These are phyloP conservation scores for Chondrus crispus DNA, from an alignment of 23 red algal species.

Conservation along the genomic window DNA sequence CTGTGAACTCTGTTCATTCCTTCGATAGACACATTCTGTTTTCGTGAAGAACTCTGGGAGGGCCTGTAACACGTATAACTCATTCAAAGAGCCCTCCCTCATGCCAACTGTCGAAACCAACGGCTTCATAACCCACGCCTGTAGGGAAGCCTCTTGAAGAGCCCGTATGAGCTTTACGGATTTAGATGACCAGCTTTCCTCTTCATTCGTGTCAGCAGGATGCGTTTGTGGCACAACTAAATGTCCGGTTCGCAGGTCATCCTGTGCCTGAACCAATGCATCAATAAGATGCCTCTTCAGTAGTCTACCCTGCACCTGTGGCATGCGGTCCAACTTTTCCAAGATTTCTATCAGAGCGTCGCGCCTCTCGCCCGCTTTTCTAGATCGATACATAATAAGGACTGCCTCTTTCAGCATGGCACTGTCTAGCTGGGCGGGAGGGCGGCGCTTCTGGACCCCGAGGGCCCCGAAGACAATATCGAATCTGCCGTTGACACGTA, in stretches of 20 bases:
- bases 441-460: background rate
- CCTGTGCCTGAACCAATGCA: background rate
- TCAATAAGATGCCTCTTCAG: background rate
- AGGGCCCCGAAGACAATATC: background rate
- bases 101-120: constrained; percentile 2
- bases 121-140: constrained; percentile 12
- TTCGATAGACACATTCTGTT: background rate
- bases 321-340: background rate
- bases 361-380: background rate
- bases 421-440: background rate
- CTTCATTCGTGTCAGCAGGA: background rate
- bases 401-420: background rate
- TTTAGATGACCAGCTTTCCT: too few species aligned
- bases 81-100: constrained; percentile 7
- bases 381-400: background rate
- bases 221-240: background rate
- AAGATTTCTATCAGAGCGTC: background rate
- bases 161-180: background rate
- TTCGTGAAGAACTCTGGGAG: background rate
- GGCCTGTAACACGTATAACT: constrained; percentile 1
- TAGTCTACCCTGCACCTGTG: background rate
- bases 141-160: background rate
- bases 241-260: background rate
- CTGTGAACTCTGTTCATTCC: background rate
- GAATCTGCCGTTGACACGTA: background rate